Percentiles rank a stretch among this genome's conserved stretches.
Conservation (phyloP, 1,284 basidiomycete genomes). For the Malassezia sp. region DNA sequence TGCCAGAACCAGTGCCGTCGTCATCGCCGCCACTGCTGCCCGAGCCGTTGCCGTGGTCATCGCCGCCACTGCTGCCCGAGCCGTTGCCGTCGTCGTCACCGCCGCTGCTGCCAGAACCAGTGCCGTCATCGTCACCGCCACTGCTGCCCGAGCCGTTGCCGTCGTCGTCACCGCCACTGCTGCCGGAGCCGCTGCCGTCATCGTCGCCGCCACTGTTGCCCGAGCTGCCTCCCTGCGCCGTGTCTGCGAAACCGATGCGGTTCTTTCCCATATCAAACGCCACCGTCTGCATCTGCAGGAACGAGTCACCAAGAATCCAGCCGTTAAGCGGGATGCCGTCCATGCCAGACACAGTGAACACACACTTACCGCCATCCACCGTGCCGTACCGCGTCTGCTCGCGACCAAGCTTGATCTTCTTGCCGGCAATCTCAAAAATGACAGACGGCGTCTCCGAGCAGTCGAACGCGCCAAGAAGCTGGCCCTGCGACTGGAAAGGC, state of each 20-base stretch:
- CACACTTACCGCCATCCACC: slow-evolving; percentile 25
- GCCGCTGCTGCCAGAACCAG: neutral
- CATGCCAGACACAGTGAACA: slow-evolving; percentile 39
- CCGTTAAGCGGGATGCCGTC: slow-evolving; percentile 37
- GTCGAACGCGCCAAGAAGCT: slow-evolving; percentile 34
- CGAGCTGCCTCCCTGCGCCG: neutral
- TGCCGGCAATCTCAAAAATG: slow-evolving; percentile 44
- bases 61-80: neutral
- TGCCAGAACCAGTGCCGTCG: neutral
- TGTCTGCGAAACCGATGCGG: slow-evolving; percentile 47
- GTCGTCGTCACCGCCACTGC: neutral
- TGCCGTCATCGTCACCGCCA: neutral
- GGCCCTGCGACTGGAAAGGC: slow-evolving; percentile 38
- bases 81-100: neutral
- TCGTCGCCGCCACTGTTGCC: neutral
- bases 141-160: neutral
- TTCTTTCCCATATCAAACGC: slow-evolving; percentile 48
- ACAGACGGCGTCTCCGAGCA: slow-evolving; percentile 37
- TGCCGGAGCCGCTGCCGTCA: neutral
- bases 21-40: neutral
- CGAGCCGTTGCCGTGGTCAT: neutral
- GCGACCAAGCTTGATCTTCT: slow-evolving; percentile 22
- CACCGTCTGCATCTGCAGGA: slow-evolving; percentile 37
- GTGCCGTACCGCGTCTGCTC: slow-evolving; percentile 27
- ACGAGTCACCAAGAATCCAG: slow-evolving; percentile 49